A percentile compares a stretch with the other conserved stretches of the same genome.
These are phyloP conservation scores for Pythium aquatile DNA, from an alignment of 352 stramenopile genomes.

Conservation along the genomic window DNA sequence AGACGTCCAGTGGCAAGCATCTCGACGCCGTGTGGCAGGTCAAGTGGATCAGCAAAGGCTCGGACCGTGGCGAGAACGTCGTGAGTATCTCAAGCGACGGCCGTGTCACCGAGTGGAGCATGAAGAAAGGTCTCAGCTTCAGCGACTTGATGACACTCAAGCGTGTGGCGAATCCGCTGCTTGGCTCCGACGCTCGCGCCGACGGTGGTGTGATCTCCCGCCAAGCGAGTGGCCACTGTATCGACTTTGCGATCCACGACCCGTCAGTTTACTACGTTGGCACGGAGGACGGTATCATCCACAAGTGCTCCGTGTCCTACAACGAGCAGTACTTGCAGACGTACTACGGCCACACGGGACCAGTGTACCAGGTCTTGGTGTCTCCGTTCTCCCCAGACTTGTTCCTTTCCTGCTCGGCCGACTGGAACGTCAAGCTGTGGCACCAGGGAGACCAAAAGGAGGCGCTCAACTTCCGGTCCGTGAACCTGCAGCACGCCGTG, in stretches of 20 bases:
- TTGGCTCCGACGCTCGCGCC: conserved; percentile 59
- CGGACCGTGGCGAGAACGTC: conserved; percentile 80
- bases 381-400: conserved; percentile 83
- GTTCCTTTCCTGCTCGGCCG: conserved; percentile 88
- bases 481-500: conserved; percentile 79
- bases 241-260: conserved; percentile 86
- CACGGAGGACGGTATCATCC: conserved; percentile 90
- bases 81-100: conserved; percentile 91
- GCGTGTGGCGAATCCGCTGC: conserved; percentile 63
- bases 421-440: conserved; percentile 91
- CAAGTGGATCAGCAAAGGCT: conserved; percentile 89
- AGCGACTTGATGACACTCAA: conserved; percentile 92
- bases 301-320: conserved; percentile 93
- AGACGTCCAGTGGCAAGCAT: conserved; percentile 69
- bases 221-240: conserved; percentile 81
- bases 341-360: conserved; percentile 84
- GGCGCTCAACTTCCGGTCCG: conserved; percentile 68
- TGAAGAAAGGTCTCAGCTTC: conserved; percentile 90
- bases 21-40: conserved; percentile 92
- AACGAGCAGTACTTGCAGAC: conserved; percentile 93
- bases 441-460: conserved; percentile 53
- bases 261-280: conserved; percentile 87
- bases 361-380: conserved; percentile 87
- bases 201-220: conserved; percentile 85
- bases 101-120: conserved; percentile 91